Evolutionary conservation across 2,329 filamentous ascomycete species (phyloP).

Genomic region (Periconia macrospinosa): DNA sequence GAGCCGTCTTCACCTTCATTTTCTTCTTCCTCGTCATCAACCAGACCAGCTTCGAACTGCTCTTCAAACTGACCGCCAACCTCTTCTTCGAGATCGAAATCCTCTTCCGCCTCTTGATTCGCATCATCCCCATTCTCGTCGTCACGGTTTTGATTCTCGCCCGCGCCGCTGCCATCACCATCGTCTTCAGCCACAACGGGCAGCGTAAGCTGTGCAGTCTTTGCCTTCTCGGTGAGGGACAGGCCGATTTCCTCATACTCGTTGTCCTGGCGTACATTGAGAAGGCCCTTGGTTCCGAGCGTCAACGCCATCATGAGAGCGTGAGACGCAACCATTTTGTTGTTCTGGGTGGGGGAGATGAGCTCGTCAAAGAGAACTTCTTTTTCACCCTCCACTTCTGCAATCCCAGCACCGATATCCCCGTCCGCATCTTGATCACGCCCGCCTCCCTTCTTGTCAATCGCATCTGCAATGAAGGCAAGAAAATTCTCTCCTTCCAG

Average conservation of each 20-base stretch:
- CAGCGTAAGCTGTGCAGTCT: slow-evolving; percentile 15
- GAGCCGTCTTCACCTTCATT: slow-evolving; percentile 19
- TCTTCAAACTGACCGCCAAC: slow-evolving; percentile 25
- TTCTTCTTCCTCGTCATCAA: slow-evolving; percentile 6
- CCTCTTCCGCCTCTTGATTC: slow-evolving; percentile 2
- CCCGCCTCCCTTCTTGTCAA: slow-evolving; percentile 38
- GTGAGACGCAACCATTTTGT: slow-evolving; percentile 64
- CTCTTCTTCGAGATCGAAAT: slow-evolving; percentile 4
- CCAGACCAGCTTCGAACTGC: slow-evolving; percentile 20
- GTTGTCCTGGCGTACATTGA: slow-evolving; percentile 64
- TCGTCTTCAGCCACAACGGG: not conserved
- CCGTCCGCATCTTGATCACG: slow-evolving; percentile 12
- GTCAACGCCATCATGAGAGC: slow-evolving; percentile 45
- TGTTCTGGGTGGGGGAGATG: slow-evolving; percentile 60
- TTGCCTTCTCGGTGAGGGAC: slow-evolving; percentile 25
- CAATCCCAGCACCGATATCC: slow-evolving; percentile 20
- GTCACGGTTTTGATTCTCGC: not conserved
- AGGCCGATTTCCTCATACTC: slow-evolving; percentile 45
- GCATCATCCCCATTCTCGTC: slow-evolving; percentile 4
- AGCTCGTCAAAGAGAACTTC: slow-evolving; percentile 69
- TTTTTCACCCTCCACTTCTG: slow-evolving; percentile 21
- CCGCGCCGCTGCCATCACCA: too few relatives aligned
- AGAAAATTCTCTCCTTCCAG: slow-evolving; percentile 65
- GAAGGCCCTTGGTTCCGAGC: slow-evolving; percentile 59
- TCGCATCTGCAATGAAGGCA: slow-evolving; percentile 56